Evolutionary conservation across 371 early-diverging fungal genomes (phyloP).

Genomic region (Mortierella polycephala): DNA sequence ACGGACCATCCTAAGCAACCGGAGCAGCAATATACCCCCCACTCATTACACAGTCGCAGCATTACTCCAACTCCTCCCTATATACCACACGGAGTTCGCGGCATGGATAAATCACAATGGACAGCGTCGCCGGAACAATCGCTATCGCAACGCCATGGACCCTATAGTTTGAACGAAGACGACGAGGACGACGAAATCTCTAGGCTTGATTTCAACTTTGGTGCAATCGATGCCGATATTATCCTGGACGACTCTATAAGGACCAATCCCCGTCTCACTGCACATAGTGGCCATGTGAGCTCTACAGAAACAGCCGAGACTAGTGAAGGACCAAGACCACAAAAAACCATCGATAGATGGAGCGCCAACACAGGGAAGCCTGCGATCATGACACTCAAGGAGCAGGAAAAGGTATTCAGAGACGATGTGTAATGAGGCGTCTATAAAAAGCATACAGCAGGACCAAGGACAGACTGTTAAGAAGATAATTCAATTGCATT

Average conservation of each 20-base stretch:
- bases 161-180: conserved; percentile 29
- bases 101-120: conserved; percentile 40
- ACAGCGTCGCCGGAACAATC: conserved; percentile 41
- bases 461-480: neutral
- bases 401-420: conserved; percentile 68
- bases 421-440: neutral
- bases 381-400: conserved; percentile 65
- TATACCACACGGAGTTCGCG: neutral
- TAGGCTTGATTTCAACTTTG: conserved; percentile 35
- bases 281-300: conserved; percentile 17
- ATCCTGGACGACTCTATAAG: conserved; percentile 42
- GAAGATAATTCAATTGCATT: neutral
- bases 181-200: conserved; percentile 50
- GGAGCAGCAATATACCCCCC: too few relatives aligned
- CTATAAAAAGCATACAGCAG: neutral
- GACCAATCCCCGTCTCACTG: conserved; percentile 23
- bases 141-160: conserved; percentile 15
- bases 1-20: too few relatives aligned
- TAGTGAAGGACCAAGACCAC: conserved; percentile 12
- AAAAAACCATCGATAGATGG: conserved; percentile 33
- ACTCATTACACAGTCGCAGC: too few relatives aligned
- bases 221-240: conserved; percentile 52
- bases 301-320: conserved; percentile 14
- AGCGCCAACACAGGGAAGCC: conserved; percentile 34
- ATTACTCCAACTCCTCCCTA: too few relatives aligned